Conservation (phyloP, 345 rosid genomes). For the Anacardium occidentale region DNA sequence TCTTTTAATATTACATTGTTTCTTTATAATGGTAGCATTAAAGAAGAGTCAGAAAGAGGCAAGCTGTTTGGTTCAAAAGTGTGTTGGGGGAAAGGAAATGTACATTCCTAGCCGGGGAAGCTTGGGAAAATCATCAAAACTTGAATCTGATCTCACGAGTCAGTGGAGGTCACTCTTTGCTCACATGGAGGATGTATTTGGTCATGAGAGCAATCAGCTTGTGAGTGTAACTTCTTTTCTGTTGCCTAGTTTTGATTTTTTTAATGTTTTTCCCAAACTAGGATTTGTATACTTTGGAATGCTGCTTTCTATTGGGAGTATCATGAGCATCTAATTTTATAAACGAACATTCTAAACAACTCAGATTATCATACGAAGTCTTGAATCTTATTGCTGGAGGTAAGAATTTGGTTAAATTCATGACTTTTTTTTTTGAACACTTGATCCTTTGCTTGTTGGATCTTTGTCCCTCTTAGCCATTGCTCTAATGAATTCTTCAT, state of each 20-base stretch:
- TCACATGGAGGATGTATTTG: constrained; percentile 67
- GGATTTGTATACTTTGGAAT: neutral
- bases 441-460: neutral
- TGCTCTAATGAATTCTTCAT: neutral
- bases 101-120: constrained; percentile 37
- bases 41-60: constrained; percentile 87
- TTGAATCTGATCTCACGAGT: constrained; percentile 54
- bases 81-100: constrained; percentile 39
- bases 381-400: neutral
- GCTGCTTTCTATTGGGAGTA: neutral
- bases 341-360: constrained; percentile 1
- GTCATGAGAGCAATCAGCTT: constrained; percentile 62
- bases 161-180: constrained; percentile 89
- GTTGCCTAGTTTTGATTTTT: neutral
- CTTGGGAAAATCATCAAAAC: constrained; percentile 38
- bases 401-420: constrained; percentile 14
- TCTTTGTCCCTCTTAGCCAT: neutral
- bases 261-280: neutral
- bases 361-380: constrained; percentile 2
- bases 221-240: constrained; percentile 48
- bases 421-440: neutral
- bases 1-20: neutral
- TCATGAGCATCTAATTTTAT: neutral
- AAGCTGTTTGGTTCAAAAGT: constrained; percentile 50
- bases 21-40: constrained; percentile 40